These are phyloP conservation scores for Fusarium sulawesiense DNA, from an alignment of 2,329 filamentous ascomycete genomes.

Conservation along the genomic window DNA sequence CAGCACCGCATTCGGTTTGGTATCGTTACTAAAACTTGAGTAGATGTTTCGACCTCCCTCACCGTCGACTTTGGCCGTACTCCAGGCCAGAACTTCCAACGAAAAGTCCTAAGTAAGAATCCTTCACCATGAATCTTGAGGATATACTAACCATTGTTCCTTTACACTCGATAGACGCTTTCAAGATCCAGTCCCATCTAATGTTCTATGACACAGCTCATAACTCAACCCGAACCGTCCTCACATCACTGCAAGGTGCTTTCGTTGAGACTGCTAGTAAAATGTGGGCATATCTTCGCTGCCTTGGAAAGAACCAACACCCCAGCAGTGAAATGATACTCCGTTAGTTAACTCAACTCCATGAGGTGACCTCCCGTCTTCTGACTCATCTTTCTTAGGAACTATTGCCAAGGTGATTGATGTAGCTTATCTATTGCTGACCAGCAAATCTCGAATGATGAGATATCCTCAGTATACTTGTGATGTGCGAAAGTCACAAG, in stretches of 20 bases:
- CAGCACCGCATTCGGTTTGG: not conserved
- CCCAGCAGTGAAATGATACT: constrained; percentile 71
- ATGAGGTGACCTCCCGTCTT: accelerated
- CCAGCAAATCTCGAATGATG: constrained; percentile 60
- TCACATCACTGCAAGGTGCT: constrained; percentile 78
- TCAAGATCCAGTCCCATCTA: constrained; percentile 86
- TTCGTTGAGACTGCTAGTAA: constrained; percentile 85
- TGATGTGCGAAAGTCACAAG: constrained; percentile 69
- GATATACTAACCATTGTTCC: not conserved
- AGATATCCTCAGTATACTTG: constrained; percentile 67
- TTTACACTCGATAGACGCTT: constrained; percentile 60
- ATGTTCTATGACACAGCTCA: constrained; percentile 86
- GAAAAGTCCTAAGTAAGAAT: constrained; percentile 76
- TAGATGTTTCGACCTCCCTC: constrained; percentile 72
- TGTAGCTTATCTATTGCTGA: constrained; percentile 72
- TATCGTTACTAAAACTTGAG: not conserved
- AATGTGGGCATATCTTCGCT: constrained; percentile 70
- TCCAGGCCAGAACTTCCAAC: constrained; percentile 82
- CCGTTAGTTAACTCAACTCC: constrained; percentile 58
- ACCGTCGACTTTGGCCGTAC: constrained; percentile 80
- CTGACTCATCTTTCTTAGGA: constrained; percentile 53
- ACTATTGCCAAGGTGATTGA: constrained; percentile 75
- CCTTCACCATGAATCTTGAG: not conserved
- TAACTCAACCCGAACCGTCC: constrained; percentile 76
- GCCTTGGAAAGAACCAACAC: constrained; percentile 66